Conservation (phyloP, 73 alveolate species). For the Urostyla sp. region DNA sequence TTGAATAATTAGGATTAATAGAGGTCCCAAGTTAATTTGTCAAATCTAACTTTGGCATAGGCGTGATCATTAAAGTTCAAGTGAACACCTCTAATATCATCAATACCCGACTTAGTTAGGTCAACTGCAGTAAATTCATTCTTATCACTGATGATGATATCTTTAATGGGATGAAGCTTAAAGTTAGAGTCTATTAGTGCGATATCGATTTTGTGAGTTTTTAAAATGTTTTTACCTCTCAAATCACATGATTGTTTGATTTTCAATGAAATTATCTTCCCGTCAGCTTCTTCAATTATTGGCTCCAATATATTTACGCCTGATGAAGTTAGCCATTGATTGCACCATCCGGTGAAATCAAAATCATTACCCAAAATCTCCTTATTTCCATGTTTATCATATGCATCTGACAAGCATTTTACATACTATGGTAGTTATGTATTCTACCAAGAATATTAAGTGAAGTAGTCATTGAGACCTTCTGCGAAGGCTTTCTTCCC, state of each 20-base stretch:
- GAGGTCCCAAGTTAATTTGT: conserved; percentile 22
- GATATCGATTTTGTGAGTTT: conserved; percentile 41
- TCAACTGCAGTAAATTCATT: conserved; percentile 9
- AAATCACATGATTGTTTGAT: conserved; percentile 47
- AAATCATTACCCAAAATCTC: background rate
- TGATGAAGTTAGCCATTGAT: conserved; percentile 33
- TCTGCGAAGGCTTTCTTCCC: conserved; percentile 87
- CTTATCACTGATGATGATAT: conserved; percentile 24
- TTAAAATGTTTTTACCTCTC: conserved; percentile 55
- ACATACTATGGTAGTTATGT: conserved; percentile 67
- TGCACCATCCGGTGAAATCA: conserved; percentile 36
- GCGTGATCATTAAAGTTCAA: conserved; percentile 54
- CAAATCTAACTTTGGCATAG: conserved; percentile 31
- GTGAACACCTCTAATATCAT: conserved; percentile 34
- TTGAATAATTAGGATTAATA: background rate
- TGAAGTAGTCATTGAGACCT: conserved; percentile 88
- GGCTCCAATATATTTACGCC: conserved; percentile 48
- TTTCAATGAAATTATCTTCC: conserved; percentile 40
- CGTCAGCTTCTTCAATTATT: conserved; percentile 13
- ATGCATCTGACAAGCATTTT: conserved; percentile 43
- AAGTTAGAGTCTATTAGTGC: conserved; percentile 47
- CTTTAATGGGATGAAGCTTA: conserved; percentile 3
- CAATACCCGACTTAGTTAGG: background rate
- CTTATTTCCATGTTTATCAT: background rate
- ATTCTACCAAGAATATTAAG: conserved; percentile 82